Evolutionary conservation across 1,284 basidiomycete species (phyloP).

Genomic region (Phellopilus nigrolimitatus): DNA sequence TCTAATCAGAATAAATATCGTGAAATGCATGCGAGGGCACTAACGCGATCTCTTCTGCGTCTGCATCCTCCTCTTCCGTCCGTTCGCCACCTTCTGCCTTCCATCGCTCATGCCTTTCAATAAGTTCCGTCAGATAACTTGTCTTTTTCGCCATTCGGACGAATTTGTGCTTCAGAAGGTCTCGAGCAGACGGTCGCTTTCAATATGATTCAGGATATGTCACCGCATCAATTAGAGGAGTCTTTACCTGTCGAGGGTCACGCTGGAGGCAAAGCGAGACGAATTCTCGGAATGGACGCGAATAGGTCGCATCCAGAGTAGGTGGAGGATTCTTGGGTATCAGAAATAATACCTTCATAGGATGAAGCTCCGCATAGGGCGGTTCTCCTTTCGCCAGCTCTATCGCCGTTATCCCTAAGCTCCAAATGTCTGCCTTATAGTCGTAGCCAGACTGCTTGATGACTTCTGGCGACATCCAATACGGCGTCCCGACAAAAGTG

Average conservation of each 20-base stretch:
- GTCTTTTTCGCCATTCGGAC: constrained; percentile 93
- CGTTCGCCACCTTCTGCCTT: constrained; percentile 84
- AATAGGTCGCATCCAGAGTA: constrained; percentile 82
- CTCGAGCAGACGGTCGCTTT: constrained; percentile 93
- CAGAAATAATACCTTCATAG: constrained; percentile 98
- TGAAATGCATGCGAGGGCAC: constrained; percentile 23
- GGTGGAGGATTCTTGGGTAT: constrained; percentile 98
- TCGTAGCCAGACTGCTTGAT: constrained; percentile 99
- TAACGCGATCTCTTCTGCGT: constrained; percentile 56
- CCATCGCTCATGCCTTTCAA: constrained; percentile 93
- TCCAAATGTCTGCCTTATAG: constrained; percentile 98
- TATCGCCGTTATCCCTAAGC: constrained; percentile 93
- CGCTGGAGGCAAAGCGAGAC: constrained; percentile 90
- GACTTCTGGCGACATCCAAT: constrained; percentile 99
- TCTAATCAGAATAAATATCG: constrained; percentile 14
- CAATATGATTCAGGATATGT: too few relatives aligned
- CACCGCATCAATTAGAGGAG: neutral
- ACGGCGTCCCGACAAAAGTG: constrained; percentile 95
- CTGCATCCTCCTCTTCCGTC: constrained; percentile 65
- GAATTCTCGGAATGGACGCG: constrained; percentile 91
- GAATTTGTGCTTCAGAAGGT: constrained; percentile 95
- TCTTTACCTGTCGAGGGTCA: constrained; percentile 76
- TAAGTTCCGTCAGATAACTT: constrained; percentile 89
- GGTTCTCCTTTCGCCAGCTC: constrained; percentile 97
- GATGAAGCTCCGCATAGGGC: constrained; percentile 95